phyloP scores from a whole-genome alignment of 2,329 filamentous ascomycete species.

The Myriosclerotinia curreyana region DNA sequence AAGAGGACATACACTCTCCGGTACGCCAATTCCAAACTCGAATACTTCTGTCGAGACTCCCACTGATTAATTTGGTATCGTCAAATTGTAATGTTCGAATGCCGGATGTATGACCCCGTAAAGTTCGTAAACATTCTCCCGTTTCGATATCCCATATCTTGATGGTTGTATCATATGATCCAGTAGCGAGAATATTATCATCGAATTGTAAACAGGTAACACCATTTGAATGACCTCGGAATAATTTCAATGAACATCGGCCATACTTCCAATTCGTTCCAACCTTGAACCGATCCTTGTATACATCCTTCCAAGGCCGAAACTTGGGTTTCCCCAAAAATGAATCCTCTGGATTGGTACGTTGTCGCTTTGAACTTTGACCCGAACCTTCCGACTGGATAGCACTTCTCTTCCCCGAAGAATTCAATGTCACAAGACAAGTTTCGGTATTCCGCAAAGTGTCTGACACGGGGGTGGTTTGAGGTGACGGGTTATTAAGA shows the following conservation, averaged over 20 bases:
- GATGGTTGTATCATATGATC: conserved; percentile 91
- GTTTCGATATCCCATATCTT: conserved; percentile 96
- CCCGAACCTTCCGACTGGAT: conserved; percentile 25
- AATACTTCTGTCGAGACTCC: conserved; percentile 81
- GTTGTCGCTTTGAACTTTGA: conserved; percentile 32
- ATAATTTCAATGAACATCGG: conserved; percentile 76
- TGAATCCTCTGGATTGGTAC: conserved; percentile 30
- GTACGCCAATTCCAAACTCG: conserved; percentile 98
- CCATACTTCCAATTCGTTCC: conserved; percentile 98
- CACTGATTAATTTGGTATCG: conserved; percentile 85
- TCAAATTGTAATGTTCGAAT: conserved; percentile 92
- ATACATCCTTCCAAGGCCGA: conserved; percentile 93
- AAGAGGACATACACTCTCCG: conserved; percentile 78
- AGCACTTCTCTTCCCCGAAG: conserved; percentile 33
- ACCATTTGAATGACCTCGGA: conserved; percentile 85
- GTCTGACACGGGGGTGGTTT: conserved; percentile 49
- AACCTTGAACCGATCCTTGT: conserved; percentile 91
- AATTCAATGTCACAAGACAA: conserved; percentile 24
- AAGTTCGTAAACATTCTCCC: conserved; percentile 78
- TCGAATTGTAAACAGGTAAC: conserved; percentile 69
- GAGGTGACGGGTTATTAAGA: conserved; percentile 51
- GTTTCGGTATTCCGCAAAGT: conserved; percentile 22
- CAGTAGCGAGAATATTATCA: conserved; percentile 86
- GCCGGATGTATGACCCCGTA: conserved; percentile 76
- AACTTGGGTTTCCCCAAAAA: conserved; percentile 47